Base-by-base conservation (phyloP, 495 filamentous ascomycete species). In the Glutinoglossum americanum region DNA sequence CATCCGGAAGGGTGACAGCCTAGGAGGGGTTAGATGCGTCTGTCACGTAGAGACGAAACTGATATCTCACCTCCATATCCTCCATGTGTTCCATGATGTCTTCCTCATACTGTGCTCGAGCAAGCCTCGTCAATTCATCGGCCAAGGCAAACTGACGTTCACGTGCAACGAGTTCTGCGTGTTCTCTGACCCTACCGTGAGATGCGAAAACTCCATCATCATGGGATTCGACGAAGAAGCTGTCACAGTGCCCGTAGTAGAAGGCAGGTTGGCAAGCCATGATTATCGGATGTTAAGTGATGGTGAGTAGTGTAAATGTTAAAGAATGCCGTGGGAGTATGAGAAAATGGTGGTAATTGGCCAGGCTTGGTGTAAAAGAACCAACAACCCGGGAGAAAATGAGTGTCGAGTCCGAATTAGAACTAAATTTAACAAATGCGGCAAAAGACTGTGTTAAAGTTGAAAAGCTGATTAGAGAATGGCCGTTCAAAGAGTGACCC, bases 41-140 rank as follows among this genome's bases (percentile, higher is more conserved):
- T 60, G 27, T 27, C 19, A 57, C 47, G 25, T 33, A 11, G 19
- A 28, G 54, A 4, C 25, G 15, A 19, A 13, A 5, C 45, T 21
- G 47, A 49, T 25, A 51, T 69, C 78, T 68, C 62, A 93, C 89
- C 83, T 98, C 92, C 90, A 98, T 95, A 60, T 85, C 76, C 67
- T 88, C 79, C 85, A 96, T 93, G 69, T 97, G 89, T 64, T 81
- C 73, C 67, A 94, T 76, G 69, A 94, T 81, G 66, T 97, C 90
- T 64, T 93, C 87, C 62, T 89, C 80, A 69, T 96, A 93, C 69
- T 94, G 87, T 48, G 90, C 87, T 61, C 76, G 79, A 30, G 87
- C 84, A 59, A 84, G 67, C 59, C 78, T 79, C 33, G 89, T 95
- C 57, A 97, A 74, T 59, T 96, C 84, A 64, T 89, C 84, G 58